phyloP scores from a whole-genome alignment of 2,329 filamentous ascomycete genomes.

The Cytospora mali region DNA sequence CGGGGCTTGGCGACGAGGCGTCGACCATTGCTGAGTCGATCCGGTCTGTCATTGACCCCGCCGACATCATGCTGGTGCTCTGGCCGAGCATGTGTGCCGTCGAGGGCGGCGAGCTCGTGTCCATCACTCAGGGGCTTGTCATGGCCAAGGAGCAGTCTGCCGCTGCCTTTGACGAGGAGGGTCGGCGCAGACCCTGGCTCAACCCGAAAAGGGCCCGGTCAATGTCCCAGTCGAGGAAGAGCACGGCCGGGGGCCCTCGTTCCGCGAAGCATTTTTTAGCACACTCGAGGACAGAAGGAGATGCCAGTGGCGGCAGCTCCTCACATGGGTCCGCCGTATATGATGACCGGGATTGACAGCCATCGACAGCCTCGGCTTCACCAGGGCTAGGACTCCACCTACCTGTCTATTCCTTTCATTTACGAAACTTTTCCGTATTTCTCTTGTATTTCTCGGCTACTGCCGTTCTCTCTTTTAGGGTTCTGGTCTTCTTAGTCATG shows the following conservation, averaged over 20 bases:
- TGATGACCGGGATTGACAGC: slow-evolving; percentile 3
- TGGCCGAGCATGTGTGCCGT: slow-evolving; percentile 41
- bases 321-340: slow-evolving; percentile 1
- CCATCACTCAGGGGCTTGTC: slow-evolving; percentile 40
- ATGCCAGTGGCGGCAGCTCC: neutral
- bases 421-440: neutral
- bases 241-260: neutral
- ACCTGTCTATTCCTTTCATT: neutral
- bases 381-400: neutral
- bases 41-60: slow-evolving; percentile 34
- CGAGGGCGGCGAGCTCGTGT: slow-evolving; percentile 39
- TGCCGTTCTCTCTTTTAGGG: neutral
- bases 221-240: slow-evolving; percentile 16
- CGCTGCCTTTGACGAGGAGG: slow-evolving; percentile 35
- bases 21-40: slow-evolving; percentile 13
- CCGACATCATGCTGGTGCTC: slow-evolving; percentile 39
- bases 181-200: slow-evolving; percentile 21
- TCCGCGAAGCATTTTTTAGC: slow-evolving; percentile 39
- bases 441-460: slow-evolving; percentile 5
- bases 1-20: slow-evolving; percentile 23
- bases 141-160: slow-evolving; percentile 40
- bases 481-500: slow-evolving; percentile 3
- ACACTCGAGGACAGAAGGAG: neutral
- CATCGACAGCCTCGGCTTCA: slow-evolving; percentile 2
- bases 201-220: slow-evolving; percentile 24